Evolutionary conservation across 495 filamentous ascomycete genomes (phyloP), one percentile per base, ranked within the genome.

Genomic region (Penicillium longicatenatum): DNA sequence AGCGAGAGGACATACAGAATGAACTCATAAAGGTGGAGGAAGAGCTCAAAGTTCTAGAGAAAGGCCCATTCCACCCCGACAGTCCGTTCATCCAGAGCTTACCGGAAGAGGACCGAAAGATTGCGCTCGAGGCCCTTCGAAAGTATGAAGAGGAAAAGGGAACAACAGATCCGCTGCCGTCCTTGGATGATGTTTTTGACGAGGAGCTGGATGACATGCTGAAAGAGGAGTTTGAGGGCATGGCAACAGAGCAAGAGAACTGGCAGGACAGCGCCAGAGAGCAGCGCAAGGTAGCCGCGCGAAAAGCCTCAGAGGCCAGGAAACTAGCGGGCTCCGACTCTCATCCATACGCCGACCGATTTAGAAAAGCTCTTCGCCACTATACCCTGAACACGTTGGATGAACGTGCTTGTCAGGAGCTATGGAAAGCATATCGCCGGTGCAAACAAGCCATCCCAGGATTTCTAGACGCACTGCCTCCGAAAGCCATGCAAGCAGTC

Each of bases 1-100:
- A 78, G 14, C 66, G 66, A 35, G 70, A 78, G 50, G 75, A 74
- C 30, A 54, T 82, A 21, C 71, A 81, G 50, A 68, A 78, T 19
- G 63, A 73, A 56, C 72, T 79, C 33, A 70, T 75, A 47, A 77
- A 79, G 57, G 61, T 89, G 31, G 82, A 88, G 56, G 64, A 77
- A 53, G 77, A 88, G 59, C 73, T 89, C 55, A 69, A 80, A 65
- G 55, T 74, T 55, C 26, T 76, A 33, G 70, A 74, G 47, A 71
- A 75, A 52, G 75, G 74, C 0, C 76, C 76, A 17, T 79, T 72
- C 49, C 62, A 66, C n/a, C 70, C 71, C 30, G 70, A 79, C 54
- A 72, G 77, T 46, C 60, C 66, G 20, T 79, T 80, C 54, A 80
- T 80, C 33, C 60, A 67, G 39, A 61, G 60, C 16, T 57, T 80